Percentiles rank a stretch among this genome's conserved stretches.
Conservation (phyloP, 129 eudicot species). For the Flaveria linearis region DNA sequence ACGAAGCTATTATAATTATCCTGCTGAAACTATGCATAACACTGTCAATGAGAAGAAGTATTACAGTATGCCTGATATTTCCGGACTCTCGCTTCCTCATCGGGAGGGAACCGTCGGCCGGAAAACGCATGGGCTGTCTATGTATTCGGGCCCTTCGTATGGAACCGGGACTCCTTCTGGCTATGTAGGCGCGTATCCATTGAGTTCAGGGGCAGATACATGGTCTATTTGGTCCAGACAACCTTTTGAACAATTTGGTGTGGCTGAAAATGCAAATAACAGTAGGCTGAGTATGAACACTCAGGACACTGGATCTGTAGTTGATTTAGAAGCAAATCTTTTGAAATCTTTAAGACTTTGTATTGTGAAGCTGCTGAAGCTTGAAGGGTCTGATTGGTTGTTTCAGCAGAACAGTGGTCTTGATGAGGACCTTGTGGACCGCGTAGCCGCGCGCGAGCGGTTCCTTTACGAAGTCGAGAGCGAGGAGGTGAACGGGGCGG, state of each 20-base stretch:
- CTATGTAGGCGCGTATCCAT: constrained; percentile 50
- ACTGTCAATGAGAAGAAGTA: constrained; percentile 60
- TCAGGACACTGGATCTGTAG: constrained; percentile 52
- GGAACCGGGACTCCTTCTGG: constrained; percentile 48
- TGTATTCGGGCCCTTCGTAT: constrained; percentile 48
- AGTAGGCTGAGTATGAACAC: constrained; percentile 28
- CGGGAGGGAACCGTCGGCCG: constrained; percentile 47
- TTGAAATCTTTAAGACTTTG: constrained; percentile 78
- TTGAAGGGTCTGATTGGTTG: constrained; percentile 91
- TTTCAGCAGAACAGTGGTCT: constrained; percentile 84
- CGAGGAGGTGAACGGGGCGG: constrained; percentile 47
- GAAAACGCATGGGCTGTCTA: constrained; percentile 42
- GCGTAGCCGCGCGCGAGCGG: constrained; percentile 85
- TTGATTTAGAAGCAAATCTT: constrained; percentile 71
- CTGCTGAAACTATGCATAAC: constrained; percentile 37
- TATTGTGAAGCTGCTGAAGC: constrained; percentile 68
- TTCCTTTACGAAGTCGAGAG: constrained; percentile 79
- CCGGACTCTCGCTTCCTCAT: constrained; percentile 64
- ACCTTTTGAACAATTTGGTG: constrained; percentile 83
- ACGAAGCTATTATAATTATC: constrained; percentile 40
- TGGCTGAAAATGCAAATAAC: constrained; percentile 54
- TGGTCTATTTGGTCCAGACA: constrained; percentile 79
- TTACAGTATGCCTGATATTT: constrained; percentile 89
- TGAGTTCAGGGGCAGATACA: constrained; percentile 46
- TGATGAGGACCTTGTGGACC: constrained; percentile 90